phyloP scores from a whole-genome alignment of 257 asterid genomes.

The Ocimum tenuiflorum region DNA sequence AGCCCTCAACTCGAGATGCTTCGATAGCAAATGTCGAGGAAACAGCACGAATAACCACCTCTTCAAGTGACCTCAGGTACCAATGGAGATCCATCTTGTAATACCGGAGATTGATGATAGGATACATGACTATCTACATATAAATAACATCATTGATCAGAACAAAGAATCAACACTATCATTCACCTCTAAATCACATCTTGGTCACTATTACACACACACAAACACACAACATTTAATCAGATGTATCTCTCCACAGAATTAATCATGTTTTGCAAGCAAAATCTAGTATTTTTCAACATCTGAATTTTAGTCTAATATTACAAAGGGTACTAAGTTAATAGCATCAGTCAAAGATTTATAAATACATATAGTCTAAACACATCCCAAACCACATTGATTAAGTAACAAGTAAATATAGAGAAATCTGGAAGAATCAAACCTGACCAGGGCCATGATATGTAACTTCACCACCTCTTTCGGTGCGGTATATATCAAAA shows the following conservation, averaged over 20 bases:
- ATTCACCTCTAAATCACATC: background rate
- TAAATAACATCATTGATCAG: constrained; percentile 14
- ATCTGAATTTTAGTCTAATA: background rate
- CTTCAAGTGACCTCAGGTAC: constrained; percentile 94
- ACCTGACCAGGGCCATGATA: constrained; percentile 99
- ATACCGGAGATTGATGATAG: constrained; percentile 82
- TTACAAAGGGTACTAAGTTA: background rate
- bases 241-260: background rate
- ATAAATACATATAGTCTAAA: background rate
- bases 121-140: constrained; percentile 85
- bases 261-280: too few relatives aligned
- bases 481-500: constrained; percentile 62
- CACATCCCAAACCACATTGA: background rate
- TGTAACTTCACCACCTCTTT: constrained; percentile 95
- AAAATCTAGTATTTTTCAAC: background rate
- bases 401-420: background rate
- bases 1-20: constrained; percentile 68
- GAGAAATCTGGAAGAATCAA: background rate
- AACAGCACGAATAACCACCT: constrained; percentile 83
- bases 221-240: background rate
- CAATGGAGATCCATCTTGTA: constrained; percentile 82
- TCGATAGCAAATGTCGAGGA: constrained; percentile 52
- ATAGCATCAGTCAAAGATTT: background rate
- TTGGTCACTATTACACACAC: background rate
- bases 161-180: background rate